Percentiles rank a stretch among this genome's conserved stretches.
These are phyloP conservation scores for Erodium moschatum DNA, from an alignment of 441 rosid genomes.

Conservation along the genomic window DNA sequence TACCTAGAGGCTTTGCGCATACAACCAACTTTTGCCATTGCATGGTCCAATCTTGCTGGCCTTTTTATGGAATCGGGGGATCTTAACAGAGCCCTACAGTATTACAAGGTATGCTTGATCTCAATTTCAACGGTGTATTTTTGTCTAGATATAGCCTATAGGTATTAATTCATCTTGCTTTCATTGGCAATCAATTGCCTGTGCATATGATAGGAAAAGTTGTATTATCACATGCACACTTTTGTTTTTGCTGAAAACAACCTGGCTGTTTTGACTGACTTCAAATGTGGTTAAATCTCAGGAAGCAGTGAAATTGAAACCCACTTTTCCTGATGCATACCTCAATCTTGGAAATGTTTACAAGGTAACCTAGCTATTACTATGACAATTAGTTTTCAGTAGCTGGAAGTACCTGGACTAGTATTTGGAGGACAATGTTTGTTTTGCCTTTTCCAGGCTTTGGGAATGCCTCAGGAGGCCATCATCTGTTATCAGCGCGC, in stretches of 20 bases:
- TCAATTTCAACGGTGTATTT: background rate
- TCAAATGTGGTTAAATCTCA: slow-evolving; percentile 24
- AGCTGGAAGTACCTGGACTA: slow-evolving; percentile 28
- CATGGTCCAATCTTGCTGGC: slow-evolving; percentile 99
- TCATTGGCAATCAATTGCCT: background rate
- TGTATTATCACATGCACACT: background rate
- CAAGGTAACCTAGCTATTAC: slow-evolving; percentile 54
- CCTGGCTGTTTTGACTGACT: background rate
- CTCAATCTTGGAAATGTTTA: slow-evolving; percentile 94
- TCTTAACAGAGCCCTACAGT: slow-evolving; percentile 83
- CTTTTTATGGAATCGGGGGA: slow-evolving; percentile 98
- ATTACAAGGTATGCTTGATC: slow-evolving; percentile 62
- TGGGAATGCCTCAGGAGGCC: slow-evolving; percentile 92
- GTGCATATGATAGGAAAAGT: background rate
- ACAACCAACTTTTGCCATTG: slow-evolving; percentile 93
- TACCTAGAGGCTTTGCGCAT: slow-evolving; percentile 90
- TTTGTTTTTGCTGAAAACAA: background rate
- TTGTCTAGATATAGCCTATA: background rate
- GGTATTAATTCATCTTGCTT: slow-evolving; percentile 3
- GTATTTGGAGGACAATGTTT: slow-evolving; percentile 27
- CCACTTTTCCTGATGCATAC: slow-evolving; percentile 88
- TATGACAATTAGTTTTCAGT: slow-evolving; percentile 24
- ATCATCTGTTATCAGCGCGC: slow-evolving; percentile 83
- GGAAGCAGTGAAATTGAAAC: slow-evolving; percentile 95
- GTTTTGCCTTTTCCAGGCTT: slow-evolving; percentile 52